Evolutionary conservation across 148 eudicot species (phyloP), one percentile per base, ranked within the genome.

Genomic region (Vaccinium darrowii): DNA sequence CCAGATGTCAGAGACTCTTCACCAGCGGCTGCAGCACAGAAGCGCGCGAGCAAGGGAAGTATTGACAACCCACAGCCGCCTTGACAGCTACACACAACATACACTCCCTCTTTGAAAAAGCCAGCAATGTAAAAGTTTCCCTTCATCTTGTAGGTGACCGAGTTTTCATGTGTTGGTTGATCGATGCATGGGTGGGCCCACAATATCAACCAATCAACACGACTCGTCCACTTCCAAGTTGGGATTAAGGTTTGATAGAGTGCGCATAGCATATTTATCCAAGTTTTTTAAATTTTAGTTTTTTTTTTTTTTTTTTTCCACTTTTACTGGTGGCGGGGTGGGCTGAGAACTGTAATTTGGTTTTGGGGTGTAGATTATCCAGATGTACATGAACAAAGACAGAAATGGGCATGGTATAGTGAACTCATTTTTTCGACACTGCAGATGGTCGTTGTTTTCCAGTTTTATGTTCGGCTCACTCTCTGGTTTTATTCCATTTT

Each of bases 1-100:
- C 86, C 87, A 92, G 88, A 88, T 96, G 93, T 92, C 98, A 1
- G 98, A 96, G 86, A 92, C 84, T 81, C 89, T 96, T 50, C 95
- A 96, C 88, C 95, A 96, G 88, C 94, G 99, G 9, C 89, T 96
- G 71, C 99, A 96, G 84, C 94, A 96, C 84, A 88, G 99, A 84
- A 96, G 99, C 69, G 92, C 98, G 0, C 90, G 97, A 57, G 94
- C 93, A 78, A 92, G 94, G 86, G 93, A 94, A 91, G 94, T 92
- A 65, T 77, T 90, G 75, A 88, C 74, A 27, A 2, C 87, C 65
- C 94, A 85, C 33, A 88, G 83, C 47, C 86, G 91, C 49, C 77
- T 91, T 76, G 92, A 92, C 67, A 87, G 84, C 15, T 95, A 85
- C n/a, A 84, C 90, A 65, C 91, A 88, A 84, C 87, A 62, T 73